These are phyloP conservation scores for Moricandia arvensis DNA, from an alignment of 345 rosid species.

Conservation along the genomic window DNA sequence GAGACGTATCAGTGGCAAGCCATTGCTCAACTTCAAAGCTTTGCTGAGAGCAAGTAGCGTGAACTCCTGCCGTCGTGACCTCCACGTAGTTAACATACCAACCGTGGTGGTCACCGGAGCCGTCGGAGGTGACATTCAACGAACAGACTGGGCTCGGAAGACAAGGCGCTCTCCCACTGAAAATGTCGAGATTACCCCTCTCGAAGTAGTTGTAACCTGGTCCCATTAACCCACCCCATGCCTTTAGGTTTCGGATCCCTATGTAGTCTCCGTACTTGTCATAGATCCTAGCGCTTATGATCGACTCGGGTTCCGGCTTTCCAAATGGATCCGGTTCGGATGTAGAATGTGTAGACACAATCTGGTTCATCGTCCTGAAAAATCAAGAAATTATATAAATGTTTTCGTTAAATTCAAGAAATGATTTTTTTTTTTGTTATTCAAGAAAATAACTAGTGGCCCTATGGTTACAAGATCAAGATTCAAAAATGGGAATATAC, in stretches of 20 bases:
- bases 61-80: constrained; percentile 62
- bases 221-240: constrained; percentile 93
- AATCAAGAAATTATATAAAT: background rate
- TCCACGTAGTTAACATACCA: constrained; percentile 94
- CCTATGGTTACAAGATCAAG: background rate
- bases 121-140: constrained; percentile 74
- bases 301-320: constrained; percentile 81
- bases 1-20: constrained; percentile 67
- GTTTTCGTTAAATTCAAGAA: background rate
- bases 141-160: constrained; percentile 57
- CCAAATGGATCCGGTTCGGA: constrained; percentile 73
- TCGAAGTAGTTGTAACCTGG: constrained; percentile 72
- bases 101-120: constrained; percentile 68
- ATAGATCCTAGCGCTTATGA: constrained; percentile 53
- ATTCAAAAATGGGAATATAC: background rate
- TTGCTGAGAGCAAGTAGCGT: constrained; percentile 50
- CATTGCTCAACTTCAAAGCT: constrained; percentile 82
- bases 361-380: constrained; percentile 47
- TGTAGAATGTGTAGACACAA: constrained; percentile 69
- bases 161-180: constrained; percentile 73
- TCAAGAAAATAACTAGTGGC: background rate
- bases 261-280: constrained; percentile 45
- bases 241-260: constrained; percentile 48
- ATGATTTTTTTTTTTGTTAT: background rate
- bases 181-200: constrained; percentile 86